A percentile compares a stretch with the other conserved stretches of the same genome.
Conservation (phyloP, 768 basidiomycete genomes). For the Butyriboletus loyo region DNA sequence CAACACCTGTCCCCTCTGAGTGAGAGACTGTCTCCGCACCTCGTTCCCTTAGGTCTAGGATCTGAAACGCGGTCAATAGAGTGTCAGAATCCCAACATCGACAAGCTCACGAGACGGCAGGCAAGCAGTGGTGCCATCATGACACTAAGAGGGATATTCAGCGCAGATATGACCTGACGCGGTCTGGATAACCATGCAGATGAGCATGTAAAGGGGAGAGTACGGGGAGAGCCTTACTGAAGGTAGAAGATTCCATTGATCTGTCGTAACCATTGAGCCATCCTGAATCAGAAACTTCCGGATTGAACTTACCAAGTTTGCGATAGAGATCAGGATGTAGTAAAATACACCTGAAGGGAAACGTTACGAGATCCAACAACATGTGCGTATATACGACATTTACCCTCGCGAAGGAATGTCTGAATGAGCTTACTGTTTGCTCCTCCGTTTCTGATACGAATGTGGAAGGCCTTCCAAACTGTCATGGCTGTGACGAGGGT, state of each 20-base stretch:
- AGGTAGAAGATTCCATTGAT: slow-evolving; percentile 85
- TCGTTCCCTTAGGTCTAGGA: slow-evolving; percentile 78
- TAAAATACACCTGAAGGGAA: slow-evolving; percentile 62
- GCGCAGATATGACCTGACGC: slow-evolving; percentile 77
- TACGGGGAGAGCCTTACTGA: slow-evolving; percentile 48
- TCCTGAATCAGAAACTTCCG: neutral
- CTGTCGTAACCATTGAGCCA: slow-evolving; percentile 22
- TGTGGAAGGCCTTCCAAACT: slow-evolving; percentile 72
- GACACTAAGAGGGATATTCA: slow-evolving; percentile 81
- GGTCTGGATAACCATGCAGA: slow-evolving; percentile 45
- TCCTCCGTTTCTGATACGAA: slow-evolving; percentile 70
- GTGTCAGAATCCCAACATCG: neutral
- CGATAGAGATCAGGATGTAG: slow-evolving; percentile 82
- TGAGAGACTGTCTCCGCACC: slow-evolving; percentile 76
- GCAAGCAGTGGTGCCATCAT: slow-evolving; percentile 81
- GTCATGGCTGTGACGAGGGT: slow-evolving; percentile 81
- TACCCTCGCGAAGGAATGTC: slow-evolving; percentile 81
- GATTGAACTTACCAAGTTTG: slow-evolving; percentile 54
- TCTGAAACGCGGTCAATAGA: slow-evolving; percentile 40
- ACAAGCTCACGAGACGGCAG: slow-evolving; percentile 61
- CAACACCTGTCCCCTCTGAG: slow-evolving; percentile 68
- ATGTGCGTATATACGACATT: slow-evolving; percentile 8
- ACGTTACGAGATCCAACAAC: neutral
- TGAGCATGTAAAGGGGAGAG: neutral
- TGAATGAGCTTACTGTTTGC: slow-evolving; percentile 78